phyloP scores from a whole-genome alignment of 257 asterid species.

The Fraxinus cuspidata region DNA sequence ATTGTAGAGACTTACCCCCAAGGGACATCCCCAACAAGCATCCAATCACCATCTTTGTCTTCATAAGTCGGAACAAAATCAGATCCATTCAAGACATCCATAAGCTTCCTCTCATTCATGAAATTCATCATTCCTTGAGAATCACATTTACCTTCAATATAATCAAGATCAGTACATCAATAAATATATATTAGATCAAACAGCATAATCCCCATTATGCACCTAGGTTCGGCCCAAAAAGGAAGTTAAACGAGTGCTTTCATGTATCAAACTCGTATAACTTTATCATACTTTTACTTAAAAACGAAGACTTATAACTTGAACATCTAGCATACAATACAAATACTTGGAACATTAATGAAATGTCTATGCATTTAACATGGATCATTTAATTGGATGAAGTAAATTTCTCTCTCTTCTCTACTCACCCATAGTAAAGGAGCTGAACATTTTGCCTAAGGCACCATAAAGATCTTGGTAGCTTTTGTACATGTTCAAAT shows the following conservation, averaged over 20 bases:
- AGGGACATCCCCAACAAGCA: too few relatives aligned
- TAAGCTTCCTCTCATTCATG: too few relatives aligned
- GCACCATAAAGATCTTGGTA: neutral
- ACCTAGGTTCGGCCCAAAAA: too few relatives aligned
- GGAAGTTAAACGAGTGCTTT: neutral
- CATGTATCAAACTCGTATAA: neutral
- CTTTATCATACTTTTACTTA: neutral
- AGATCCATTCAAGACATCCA: too few relatives aligned
- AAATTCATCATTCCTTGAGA: too few relatives aligned
- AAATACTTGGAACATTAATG: neutral
- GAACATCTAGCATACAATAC: neutral
- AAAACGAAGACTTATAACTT: neutral
- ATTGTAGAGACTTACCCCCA: too few relatives aligned
- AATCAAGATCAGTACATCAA: too few relatives aligned
- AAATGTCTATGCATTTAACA: neutral
- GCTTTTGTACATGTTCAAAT: constrained; percentile 8
- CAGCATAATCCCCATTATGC: too few relatives aligned
- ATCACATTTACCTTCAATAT: too few relatives aligned
- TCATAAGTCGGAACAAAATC: too few relatives aligned
- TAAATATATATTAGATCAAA: too few relatives aligned
- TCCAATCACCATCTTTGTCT: too few relatives aligned
- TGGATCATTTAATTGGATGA: neutral
- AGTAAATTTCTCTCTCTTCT: neutral
- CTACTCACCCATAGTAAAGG: neutral
- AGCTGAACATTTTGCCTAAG: neutral